Evolutionary conservation across 2,329 filamentous ascomycete genomes (phyloP), one percentile per base, ranked within the genome.

Genomic region (Ilyonectria destructans): DNA sequence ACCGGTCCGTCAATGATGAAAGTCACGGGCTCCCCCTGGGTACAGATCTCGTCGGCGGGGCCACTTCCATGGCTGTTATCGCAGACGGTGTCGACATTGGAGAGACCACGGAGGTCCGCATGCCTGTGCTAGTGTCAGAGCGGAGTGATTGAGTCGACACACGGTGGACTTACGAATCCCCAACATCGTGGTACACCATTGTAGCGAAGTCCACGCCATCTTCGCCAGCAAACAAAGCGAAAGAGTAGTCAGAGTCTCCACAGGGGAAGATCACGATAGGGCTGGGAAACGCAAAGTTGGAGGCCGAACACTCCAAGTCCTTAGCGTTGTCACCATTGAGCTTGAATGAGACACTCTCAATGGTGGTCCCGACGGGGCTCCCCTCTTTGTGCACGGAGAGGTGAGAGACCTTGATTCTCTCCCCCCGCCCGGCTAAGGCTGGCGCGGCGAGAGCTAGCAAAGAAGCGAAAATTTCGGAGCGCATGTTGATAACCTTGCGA

Each of bases 1-100:
- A 72, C 66, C 4, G 69, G 69, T 0, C 70, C 69, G 17, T 71
- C 66, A 19, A 72, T 69, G 19, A 33, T 52, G 35, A 67, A 67
- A n/a, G 52, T 49, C 2, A 71, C 58, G 37, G 66, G 45, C 56
- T 67, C 45, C 15, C 56, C 46, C 54, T 71, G 60, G 2, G 58
- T 67, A 51, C 69, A 72, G 10, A 67, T 71, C 29, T 71, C 62
- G 15, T 71, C 69, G 10, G 59, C 70, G 1, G 62, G 59, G 7
- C 60, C 66, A 15, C 19, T 67, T 2, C 67, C 67, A n/a, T 69
- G 59, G 60, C 69, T 67, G 43, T 69, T 69, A 6, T 72, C 69
- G 37, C 69, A 72, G 17, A 52, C 58, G 31, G 70, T 71, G 15
- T 57, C 59, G 12, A 72, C 46, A 43, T 71, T 52, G 2, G 51